A percentile compares a stretch with the other conserved stretches of the same genome.
phyloP scores from a whole-genome alignment of 2,329 filamentous ascomycete species.

The Ophiosphaerella korrae region DNA sequence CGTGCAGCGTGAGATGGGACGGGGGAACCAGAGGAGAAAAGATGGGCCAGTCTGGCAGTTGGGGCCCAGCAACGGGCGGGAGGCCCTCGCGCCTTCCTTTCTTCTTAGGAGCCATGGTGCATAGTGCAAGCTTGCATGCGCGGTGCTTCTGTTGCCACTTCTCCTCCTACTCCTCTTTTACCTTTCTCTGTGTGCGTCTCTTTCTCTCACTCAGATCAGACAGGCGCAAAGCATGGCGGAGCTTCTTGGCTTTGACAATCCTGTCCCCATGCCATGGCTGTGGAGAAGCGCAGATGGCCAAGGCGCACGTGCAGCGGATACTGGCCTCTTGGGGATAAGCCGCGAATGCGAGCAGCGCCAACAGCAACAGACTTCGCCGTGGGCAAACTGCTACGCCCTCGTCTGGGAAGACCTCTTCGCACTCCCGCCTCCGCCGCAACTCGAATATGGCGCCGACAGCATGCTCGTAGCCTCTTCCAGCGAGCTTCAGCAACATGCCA shows the following conservation, averaged over 20 bases:
- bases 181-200: not conserved
- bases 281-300: not conserved
- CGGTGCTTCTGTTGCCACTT: not conserved
- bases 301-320: constrained; percentile 17
- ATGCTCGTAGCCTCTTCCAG: constrained; percentile 37
- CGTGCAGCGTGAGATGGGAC: constrained; percentile 65
- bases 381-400: constrained; percentile 8
- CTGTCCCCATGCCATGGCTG: not conserved
- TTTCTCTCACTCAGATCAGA: not conserved
- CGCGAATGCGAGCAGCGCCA: constrained; percentile 1
- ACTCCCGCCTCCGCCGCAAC: constrained; percentile 2
- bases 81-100: constrained; percentile 17
- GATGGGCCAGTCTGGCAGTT: constrained; percentile 68
- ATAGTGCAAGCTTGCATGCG: not conserved
- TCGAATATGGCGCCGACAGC: constrained; percentile 37
- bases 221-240: too few species aligned
- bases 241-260: too few species aligned
- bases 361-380: constrained; percentile 5
- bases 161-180: not conserved
- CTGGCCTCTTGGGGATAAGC: constrained; percentile 15
- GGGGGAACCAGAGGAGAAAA: constrained; percentile 72
- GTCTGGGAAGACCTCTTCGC: constrained; percentile 1
- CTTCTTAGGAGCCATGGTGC: constrained; percentile 40
- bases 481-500: constrained; percentile 26
- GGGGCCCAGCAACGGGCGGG: constrained; percentile 7